Conservation (phyloP, 139 green algal genomes). For the Picochlorum sp. region DNA sequence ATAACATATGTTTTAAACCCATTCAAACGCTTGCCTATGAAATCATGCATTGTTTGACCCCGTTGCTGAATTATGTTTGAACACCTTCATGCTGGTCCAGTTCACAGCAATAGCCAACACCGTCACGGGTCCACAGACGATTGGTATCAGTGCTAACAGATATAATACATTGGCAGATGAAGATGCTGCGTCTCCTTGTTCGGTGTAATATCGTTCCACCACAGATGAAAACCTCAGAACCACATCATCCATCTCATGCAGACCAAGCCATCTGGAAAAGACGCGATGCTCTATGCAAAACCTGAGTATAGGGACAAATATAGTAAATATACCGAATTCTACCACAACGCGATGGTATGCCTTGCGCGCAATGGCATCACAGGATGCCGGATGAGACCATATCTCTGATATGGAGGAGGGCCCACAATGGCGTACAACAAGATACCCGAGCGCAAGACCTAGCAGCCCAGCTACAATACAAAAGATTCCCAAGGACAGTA, state of each 20-base stretch:
- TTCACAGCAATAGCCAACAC: slow-evolving; percentile 25
- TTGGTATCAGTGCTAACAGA: background rate
- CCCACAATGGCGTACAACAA: too few species aligned
- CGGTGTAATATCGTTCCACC: background rate
- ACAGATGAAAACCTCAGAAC: background rate
- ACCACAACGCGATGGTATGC: too few species aligned
- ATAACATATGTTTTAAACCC: too few species aligned
- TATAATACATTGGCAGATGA: background rate
- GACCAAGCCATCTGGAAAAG: background rate
- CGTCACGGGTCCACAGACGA: slow-evolving; percentile 35
- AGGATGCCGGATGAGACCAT: too few species aligned
- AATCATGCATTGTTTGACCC: background rate
- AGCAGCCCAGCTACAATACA: too few species aligned
- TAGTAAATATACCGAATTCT: too few species aligned
- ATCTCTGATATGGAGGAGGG: too few species aligned
- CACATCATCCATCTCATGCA: background rate
- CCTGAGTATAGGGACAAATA: too few species aligned
- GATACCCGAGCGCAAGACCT: too few species aligned
- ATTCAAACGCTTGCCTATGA: too few species aligned
- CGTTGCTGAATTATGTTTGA: slow-evolving; percentile 33
- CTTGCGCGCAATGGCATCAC: too few species aligned
- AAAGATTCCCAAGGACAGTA: too few species aligned
- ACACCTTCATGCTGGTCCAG: slow-evolving; percentile 39
- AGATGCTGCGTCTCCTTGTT: background rate
- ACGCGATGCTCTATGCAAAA: background rate